phyloP scores from a whole-genome alignment of 495 filamentous ascomycete genomes.

The Rhizodiscina lignyota region DNA sequence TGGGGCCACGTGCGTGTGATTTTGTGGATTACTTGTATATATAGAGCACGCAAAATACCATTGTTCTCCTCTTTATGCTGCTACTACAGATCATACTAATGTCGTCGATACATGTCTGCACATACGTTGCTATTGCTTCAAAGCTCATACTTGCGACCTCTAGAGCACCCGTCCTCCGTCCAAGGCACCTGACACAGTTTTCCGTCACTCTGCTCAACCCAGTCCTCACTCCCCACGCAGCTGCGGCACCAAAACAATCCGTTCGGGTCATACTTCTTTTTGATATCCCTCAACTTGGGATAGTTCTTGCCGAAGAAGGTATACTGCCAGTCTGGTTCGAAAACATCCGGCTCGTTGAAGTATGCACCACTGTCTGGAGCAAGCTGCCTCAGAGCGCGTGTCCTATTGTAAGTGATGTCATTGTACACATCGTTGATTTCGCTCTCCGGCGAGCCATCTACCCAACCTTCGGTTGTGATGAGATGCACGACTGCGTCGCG shows the following conservation, averaged over 20 bases:
- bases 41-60: too few relatives aligned
- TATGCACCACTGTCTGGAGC: constrained; percentile 12
- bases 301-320: constrained; percentile 1
- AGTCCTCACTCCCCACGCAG: constrained; percentile 1
- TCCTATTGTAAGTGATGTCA: constrained; percentile 10
- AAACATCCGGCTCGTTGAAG: constrained; percentile 8
- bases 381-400: constrained; percentile 5
- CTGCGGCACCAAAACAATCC: neutral
- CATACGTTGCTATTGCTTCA: too few relatives aligned
- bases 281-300: neutral
- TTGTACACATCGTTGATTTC: constrained; percentile 5
- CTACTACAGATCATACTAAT: too few relatives aligned
- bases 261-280: neutral
- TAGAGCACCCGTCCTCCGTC: neutral
- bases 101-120: too few relatives aligned
- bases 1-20: too few relatives aligned
- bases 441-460: neutral
- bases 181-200: neutral
- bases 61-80: too few relatives aligned
- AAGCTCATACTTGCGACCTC: too few relatives aligned
- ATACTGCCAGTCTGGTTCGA: constrained; percentile 1
- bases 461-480: constrained; percentile 6
- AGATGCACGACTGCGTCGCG: constrained; percentile 7
- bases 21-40: too few relatives aligned
- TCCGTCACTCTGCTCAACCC: neutral